A percentile compares a stretch with the other conserved stretches of the same genome.
phyloP scores from a whole-genome alignment of 2,329 filamentous ascomycete genomes.

The Chalara sp. region DNA sequence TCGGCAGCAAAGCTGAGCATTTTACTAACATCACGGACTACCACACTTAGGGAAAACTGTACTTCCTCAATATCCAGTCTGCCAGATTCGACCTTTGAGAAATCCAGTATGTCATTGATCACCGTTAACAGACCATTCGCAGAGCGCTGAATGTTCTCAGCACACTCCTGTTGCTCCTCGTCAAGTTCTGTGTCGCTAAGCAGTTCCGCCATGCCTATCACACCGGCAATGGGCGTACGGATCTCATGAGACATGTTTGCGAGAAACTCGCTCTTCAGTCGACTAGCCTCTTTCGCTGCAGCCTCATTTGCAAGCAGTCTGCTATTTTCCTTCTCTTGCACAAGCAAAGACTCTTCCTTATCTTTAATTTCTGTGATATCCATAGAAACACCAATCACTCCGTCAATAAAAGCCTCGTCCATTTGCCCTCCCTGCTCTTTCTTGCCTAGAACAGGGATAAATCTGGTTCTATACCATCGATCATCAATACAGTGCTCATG shows the following conservation, averaged over 20 bases:
- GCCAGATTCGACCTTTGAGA: constrained; percentile 79
- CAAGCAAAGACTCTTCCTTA: constrained; percentile 54
- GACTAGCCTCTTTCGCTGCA: constrained; percentile 72
- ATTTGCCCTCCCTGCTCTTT: constrained; percentile 44
- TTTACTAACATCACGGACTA: constrained; percentile 73
- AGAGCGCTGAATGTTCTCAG: constrained; percentile 72
- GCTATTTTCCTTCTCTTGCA: constrained; percentile 62
- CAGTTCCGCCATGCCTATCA: constrained; percentile 74
- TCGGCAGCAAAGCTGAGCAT: constrained; percentile 84
- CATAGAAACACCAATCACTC: constrained; percentile 73
- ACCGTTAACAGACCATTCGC: constrained; percentile 78
- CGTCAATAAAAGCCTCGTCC: constrained; percentile 50
- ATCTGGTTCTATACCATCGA: constrained; percentile 65
- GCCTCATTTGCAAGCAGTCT: constrained; percentile 67
- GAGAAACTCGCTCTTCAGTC: constrained; percentile 73
- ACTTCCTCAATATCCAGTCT: constrained; percentile 73
- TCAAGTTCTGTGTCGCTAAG: constrained; percentile 61
- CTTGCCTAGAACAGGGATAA: constrained; percentile 58
- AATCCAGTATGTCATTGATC: constrained; percentile 87
- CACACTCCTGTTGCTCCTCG: constrained; percentile 66
- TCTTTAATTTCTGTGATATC: constrained; percentile 68
- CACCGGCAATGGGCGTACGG: constrained; percentile 70
- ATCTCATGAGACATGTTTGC: constrained; percentile 82
- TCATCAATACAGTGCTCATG: constrained; percentile 47
- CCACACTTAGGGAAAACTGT: constrained; percentile 67